Base-by-base conservation (phyloP, 148 eudicot species). In the Hydrangea macrophylla region DNA sequence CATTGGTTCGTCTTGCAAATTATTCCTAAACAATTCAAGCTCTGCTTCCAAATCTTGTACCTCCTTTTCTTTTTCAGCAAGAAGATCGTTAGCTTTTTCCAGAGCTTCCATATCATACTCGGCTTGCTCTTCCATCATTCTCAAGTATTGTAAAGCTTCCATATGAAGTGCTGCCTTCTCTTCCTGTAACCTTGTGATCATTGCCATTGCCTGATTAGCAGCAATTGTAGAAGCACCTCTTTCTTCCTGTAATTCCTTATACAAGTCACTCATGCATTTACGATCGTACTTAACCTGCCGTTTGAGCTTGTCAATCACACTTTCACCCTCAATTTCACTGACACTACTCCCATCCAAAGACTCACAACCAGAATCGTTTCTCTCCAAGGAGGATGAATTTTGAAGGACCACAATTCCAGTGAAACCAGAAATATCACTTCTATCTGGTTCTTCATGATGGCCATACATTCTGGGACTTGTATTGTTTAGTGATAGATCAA, bases 101-200 rank as follows among this genome's bases (percentile, higher is more conserved):
- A 90, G 74, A 22, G 85, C 89, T 39, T 88, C 89, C 77, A 86
- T 79, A 75, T 84, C 91, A 58, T 86, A 81, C 80, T 88, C 89
- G 0, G 96, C 93, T 59, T 88, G 91, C 76, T 90, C 93, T 50
- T 90, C 96, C 93, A 90, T 86, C 93, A 88, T 82, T 60, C 96
- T 77, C 57, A 88, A 64, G 57, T 88, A 88, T 54, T 90, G 96
- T 68, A 82, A 81, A 18, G 96, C 96, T 67, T 90, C 96, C 89
- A 90, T 82, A 70, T 82, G 82, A 62, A 90, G 83, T 3, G 87
- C 75, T 24, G 93, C 84, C 45, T 90, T 91, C 71, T 91, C 97
- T 75, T 88, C 92, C 67, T 90, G 96, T 72, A 90, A 78, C 75
- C 87, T 82, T 1, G 91, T 90, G 54, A 91, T 91, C 97, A 91